Evolutionary conservation across 2,329 filamentous ascomycete species (phyloP), one percentile per base, ranked within the genome.

Genomic region (Venturia carpophila): DNA sequence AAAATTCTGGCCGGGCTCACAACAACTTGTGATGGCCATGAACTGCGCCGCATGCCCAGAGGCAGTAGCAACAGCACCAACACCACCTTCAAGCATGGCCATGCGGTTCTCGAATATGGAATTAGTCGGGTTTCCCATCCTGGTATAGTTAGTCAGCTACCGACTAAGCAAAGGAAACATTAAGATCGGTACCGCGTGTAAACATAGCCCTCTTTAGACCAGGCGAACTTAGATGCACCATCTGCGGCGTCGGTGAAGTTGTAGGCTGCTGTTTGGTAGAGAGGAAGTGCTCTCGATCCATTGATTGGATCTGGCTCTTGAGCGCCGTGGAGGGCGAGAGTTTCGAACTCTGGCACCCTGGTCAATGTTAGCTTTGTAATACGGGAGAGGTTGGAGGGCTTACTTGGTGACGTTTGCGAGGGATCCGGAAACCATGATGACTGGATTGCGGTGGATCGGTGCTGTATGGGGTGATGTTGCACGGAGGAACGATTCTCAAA

Each of bases 51-150:
- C 68, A 62, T 76, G 74, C 19, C 75, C 74, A 11, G 74, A 75
- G 1, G 74, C 73, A n/a, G 74, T 74, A 5, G 74, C 74, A 21
- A 77, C 73, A 6, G 75, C 75, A 17, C 73, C 74, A 34, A 73
- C 72, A 24, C 75, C 75, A 6, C 74, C 74, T 68, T 78, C 75
- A 1, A 77, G 68, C 71, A 75, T 75, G 15, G 75, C 70, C 73
- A 77, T 69, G 15, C 70, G 67, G 61, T 68, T 68, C 64, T 78
- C 76, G 65, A 78, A 77, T 45, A 77, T 75, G 2, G 71, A 71
- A 55, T 73, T 74, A 6, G 75, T 76, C 45, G 75, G 75, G 64
- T 77, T 77, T 4, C 72, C 73, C 72, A 77, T 75, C 19, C 75
- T 73, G 4, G 74, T 34, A 3, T 34, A 34, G 30, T 6, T 34